Evolutionary conservation across 2,329 filamentous ascomycete genomes (phyloP).

Genomic region (Apiospora marii): DNA sequence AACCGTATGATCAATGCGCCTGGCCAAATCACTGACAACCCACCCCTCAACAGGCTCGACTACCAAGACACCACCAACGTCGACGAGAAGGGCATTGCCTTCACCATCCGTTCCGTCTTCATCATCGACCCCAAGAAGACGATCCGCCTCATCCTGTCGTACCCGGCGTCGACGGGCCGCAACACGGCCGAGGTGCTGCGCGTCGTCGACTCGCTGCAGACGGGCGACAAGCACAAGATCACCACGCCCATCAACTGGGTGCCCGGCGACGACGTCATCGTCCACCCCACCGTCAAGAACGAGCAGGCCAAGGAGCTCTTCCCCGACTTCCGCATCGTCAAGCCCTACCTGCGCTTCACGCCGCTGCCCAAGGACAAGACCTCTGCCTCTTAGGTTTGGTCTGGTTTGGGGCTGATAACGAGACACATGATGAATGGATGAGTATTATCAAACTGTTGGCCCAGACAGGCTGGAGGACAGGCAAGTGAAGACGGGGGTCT

Average conservation of each 20-base stretch:
- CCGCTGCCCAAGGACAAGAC: constrained; percentile 65
- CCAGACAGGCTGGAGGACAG: background rate
- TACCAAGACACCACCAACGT: constrained; percentile 84
- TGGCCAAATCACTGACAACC: background rate
- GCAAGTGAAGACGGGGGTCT: background rate
- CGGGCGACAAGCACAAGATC: constrained; percentile 86
- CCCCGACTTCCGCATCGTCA: constrained; percentile 74
- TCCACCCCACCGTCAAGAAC: constrained; percentile 82
- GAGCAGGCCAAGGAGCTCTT: constrained; percentile 89
- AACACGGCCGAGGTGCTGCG: constrained; percentile 82
- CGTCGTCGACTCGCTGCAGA: constrained; percentile 81
- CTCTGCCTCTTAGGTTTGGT: constrained; percentile 40
- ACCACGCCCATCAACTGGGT: constrained; percentile 93
- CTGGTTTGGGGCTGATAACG: background rate
- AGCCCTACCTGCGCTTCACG: constrained; percentile 79
- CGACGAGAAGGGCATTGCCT: constrained; percentile 82
- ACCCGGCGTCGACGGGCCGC: constrained; percentile 89
- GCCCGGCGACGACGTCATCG: constrained; percentile 89
- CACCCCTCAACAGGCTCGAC: constrained; percentile 65
- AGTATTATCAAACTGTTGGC: background rate
- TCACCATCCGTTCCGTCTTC: constrained; percentile 95
- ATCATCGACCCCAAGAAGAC: constrained; percentile 94
- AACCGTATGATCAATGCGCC: too few species aligned
- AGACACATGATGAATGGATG: background rate
- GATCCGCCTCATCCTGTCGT: constrained; percentile 90